Percentiles rank a stretch among this genome's conserved stretches.
Evolutionary conservation across 805 yeast genomes (phyloP).

Genomic region (Torulaspora delbrueckii): DNA sequence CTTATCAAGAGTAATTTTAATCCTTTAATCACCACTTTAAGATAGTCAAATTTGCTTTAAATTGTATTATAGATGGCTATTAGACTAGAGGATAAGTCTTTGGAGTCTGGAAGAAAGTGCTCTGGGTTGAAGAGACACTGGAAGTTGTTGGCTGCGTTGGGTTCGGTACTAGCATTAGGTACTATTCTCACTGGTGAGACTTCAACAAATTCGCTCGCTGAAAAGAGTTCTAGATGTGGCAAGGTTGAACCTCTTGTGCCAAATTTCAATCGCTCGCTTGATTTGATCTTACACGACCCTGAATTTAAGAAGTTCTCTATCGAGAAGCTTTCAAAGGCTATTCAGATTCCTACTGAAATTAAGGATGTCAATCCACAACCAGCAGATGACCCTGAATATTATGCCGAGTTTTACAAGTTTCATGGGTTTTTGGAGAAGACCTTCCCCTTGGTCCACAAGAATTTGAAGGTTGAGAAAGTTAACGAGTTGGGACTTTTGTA

Average conservation of each 20-base stretch:
- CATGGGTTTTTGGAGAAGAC: slow-evolving; percentile 49
- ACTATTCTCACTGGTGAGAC: slow-evolving; percentile 9
- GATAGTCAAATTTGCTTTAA: neutral
- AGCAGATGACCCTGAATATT: slow-evolving; percentile 37
- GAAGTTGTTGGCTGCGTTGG: slow-evolving; percentile 3
- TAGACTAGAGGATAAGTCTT: neutral
- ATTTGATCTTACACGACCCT: slow-evolving; percentile 33
- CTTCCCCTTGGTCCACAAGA: slow-evolving; percentile 51
- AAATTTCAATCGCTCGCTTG: slow-evolving; percentile 21
- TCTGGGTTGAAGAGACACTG: neutral
- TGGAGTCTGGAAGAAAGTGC: neutral
- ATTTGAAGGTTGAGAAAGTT: slow-evolving; percentile 48
- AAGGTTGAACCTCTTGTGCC: slow-evolving; percentile 26
- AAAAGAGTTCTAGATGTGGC: slow-evolving; percentile 13
- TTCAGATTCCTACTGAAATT: slow-evolving; percentile 60
- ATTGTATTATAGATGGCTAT: neutral
- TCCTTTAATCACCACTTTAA: neutral
- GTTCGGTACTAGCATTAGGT: slow-evolving; percentile 5
- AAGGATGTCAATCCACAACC: slow-evolving; percentile 46
- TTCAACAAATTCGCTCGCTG: neutral
- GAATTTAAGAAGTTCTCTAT: slow-evolving; percentile 39
- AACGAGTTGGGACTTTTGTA: slow-evolving; percentile 62
- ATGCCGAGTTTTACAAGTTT: slow-evolving; percentile 45
- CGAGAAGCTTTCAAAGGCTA: slow-evolving; percentile 49
- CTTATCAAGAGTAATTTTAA: neutral